Conservation (phyloP, 768 basidiomycete species). For the Lenzites betulinus region DNA sequence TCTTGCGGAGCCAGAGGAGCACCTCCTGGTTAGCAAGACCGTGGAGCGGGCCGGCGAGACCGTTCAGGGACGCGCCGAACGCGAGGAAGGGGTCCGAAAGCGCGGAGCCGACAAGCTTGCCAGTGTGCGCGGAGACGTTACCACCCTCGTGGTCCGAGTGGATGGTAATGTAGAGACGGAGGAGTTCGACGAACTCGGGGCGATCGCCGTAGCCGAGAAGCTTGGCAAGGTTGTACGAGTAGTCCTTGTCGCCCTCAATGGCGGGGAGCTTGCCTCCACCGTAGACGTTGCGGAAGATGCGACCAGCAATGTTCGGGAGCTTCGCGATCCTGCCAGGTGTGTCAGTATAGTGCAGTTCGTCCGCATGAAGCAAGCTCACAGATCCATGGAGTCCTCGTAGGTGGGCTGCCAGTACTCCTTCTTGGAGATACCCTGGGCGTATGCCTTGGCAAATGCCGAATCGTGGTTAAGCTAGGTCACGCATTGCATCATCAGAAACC, state of each 20-base stretch:
- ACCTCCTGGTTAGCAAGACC: constrained; percentile 98
- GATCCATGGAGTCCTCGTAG: constrained; percentile 88
- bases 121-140: constrained; percentile 95
- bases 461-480: constrained; percentile 79
- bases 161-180: constrained; percentile 95
- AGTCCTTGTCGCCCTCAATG: constrained; percentile 83
- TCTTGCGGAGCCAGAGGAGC: constrained; percentile 89
- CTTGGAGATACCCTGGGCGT: constrained; percentile 89
- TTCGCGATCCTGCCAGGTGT: constrained; percentile 76
- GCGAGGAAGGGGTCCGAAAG: constrained; percentile 98
- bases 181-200: constrained; percentile 85
- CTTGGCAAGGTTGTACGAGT: constrained; percentile 85
- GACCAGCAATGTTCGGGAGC: constrained; percentile 94
- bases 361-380: constrained; percentile 45
- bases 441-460: constrained; percentile 95
- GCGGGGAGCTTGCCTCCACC: constrained; percentile 85
- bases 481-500: constrained; percentile 9
- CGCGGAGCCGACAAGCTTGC: constrained; percentile 91
- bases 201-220: constrained; percentile 93
- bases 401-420: constrained; percentile 96
- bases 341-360: neutral
- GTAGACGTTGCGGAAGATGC: constrained; percentile 87
- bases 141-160: constrained; percentile 99
- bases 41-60: constrained; percentile 96
- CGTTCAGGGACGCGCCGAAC: constrained; percentile 90